Percentiles rank a stretch among this genome's conserved stretches.
These are phyloP conservation scores for Parathielavia appendiculata DNA, from an alignment of 495 filamentous ascomycete genomes.

Conservation along the genomic window DNA sequence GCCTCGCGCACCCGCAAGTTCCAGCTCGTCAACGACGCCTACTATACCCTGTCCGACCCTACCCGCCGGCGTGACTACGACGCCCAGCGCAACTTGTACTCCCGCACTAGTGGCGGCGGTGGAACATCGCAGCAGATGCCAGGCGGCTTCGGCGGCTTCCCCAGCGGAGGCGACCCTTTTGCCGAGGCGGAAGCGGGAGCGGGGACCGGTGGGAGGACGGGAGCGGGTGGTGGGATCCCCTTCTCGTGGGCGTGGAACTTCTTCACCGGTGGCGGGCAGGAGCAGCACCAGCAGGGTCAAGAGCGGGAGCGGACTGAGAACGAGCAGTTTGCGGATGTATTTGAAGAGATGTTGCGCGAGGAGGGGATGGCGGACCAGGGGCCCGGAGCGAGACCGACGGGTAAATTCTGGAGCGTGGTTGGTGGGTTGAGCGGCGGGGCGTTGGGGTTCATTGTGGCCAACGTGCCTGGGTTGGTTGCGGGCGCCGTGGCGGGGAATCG, in stretches of 20 bases:
- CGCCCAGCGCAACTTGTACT: slow-evolving; percentile 49
- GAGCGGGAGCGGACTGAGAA: slow-evolving; percentile 46
- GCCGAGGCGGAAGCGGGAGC: slow-evolving; percentile 51
- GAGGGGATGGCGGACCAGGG: slow-evolving; percentile 68
- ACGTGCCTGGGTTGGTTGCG: slow-evolving; percentile 81
- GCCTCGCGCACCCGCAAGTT: slow-evolving; percentile 79
- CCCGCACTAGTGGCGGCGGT: slow-evolving; percentile 25
- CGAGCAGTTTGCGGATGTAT: slow-evolving; percentile 82
- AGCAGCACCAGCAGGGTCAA: slow-evolving; percentile 12
- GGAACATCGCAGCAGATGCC: slow-evolving; percentile 22
- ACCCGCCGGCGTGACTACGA: slow-evolving; percentile 85
- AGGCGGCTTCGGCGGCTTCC: slow-evolving; percentile 30
- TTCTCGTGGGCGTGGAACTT: slow-evolving; percentile 50
- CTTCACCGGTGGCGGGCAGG: slow-evolving; percentile 35
- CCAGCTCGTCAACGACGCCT: slow-evolving; percentile 95
- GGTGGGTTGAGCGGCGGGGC: slow-evolving; percentile 85
- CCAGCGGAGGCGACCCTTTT: slow-evolving; percentile 41
- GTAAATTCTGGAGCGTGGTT: slow-evolving; percentile 78
- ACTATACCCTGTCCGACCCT: slow-evolving; percentile 87
- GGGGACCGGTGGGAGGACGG: slow-evolving; percentile 35
- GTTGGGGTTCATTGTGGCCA: slow-evolving; percentile 91
- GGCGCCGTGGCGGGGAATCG: slow-evolving; percentile 91
- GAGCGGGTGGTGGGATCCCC: slow-evolving; percentile 34
- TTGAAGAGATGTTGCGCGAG: slow-evolving; percentile 97
- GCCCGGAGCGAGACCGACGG: slow-evolving; percentile 52